Evolutionary conservation across 805 yeast genomes (phyloP), one percentile per base, ranked within the genome.

Genomic region (Lachancea quebecensis): DNA sequence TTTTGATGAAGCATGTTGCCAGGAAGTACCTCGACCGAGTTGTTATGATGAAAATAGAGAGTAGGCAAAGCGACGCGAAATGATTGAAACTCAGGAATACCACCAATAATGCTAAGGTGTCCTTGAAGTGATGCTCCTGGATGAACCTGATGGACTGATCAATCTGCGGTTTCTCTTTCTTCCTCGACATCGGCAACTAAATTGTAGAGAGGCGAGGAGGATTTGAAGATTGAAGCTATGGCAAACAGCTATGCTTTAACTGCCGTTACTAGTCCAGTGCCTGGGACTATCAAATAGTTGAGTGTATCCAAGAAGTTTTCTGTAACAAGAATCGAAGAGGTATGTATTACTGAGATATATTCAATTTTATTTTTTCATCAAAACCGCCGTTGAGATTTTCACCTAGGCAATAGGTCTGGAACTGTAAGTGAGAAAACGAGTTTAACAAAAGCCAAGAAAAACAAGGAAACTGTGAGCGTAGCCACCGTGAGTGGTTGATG

Each of bases 71-170:
- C 6, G 62, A 50, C 8, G 54, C 52, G 43, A 57, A 51, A 38
- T 62, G 64, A 35, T 60, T 60, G 34, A 63, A 58, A 39, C 61
- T 59, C 39, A 60, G 47, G 41, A 63, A 58, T n/a, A 63, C 59
- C 7, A 61, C 48, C 32, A 62, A 57, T 15, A 63, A 42, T 14
- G 66, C 62, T 29, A 63, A 45, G 0, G 66, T 60, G 43, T 63
- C 67, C 43, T 59, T 53, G 36, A 63, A 58, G 25, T 56, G 53
- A 45, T 62, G 65, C 32, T 50, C 55, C 41, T 46, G 50, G 15
- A 56, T 56, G 42, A 53, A 55, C 29, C 51, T 50, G 25, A 54
- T 48, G 21, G 57, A 54, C 16, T 50, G 52, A 21, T 48, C 53
- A 41, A 42, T 39, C 32, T 33, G 43, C 6, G 38, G n/a, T 21